These are phyloP conservation scores for Croton setiger DNA, from an alignment of 441 rosid genomes.

Conservation along the genomic window DNA sequence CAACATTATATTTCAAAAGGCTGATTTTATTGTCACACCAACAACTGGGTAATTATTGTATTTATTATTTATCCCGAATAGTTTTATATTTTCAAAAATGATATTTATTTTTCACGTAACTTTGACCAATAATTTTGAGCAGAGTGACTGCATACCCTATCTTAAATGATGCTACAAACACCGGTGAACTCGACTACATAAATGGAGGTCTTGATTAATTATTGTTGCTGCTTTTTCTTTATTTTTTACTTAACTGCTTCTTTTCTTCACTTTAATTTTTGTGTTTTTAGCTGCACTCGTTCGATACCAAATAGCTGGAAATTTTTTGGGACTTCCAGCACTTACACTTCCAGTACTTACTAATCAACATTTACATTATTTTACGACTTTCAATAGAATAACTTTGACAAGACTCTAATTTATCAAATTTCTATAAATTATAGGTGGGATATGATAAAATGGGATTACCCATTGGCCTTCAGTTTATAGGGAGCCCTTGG, in stretches of 20 bases:
- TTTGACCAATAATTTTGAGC: slow-evolving; percentile 3
- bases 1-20: slow-evolving; percentile 40
- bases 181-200: slow-evolving; percentile 72
- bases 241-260: too few relatives aligned
- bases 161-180: slow-evolving; percentile 38
- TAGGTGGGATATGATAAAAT: slow-evolving; percentile 68
- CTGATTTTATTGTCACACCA: slow-evolving; percentile 71
- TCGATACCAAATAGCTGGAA: slow-evolving; percentile 70
- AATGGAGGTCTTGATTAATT: slow-evolving; percentile 46
- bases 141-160: slow-evolving; percentile 67
- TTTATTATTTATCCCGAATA: too few relatives aligned
- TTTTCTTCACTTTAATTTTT: too few relatives aligned
- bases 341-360: slow-evolving; percentile 40
- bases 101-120: too few relatives aligned
- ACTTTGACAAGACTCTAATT: too few relatives aligned
- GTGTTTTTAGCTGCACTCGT: slow-evolving; percentile 59
- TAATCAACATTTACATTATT: slow-evolving; percentile 2
- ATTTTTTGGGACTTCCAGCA: slow-evolving; percentile 65
- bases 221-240: too few relatives aligned
- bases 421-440: too few relatives aligned
- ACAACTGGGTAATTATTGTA: slow-evolving; percentile 69
- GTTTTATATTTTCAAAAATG: too few relatives aligned
- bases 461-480: slow-evolving; percentile 72
- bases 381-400: too few relatives aligned
- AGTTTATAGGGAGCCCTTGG: slow-evolving; percentile 78